Evolutionary conservation across 345 rosid species (phyloP), one percentile per base, ranked within the genome.

Genomic region (Cochlearia excelsa): DNA sequence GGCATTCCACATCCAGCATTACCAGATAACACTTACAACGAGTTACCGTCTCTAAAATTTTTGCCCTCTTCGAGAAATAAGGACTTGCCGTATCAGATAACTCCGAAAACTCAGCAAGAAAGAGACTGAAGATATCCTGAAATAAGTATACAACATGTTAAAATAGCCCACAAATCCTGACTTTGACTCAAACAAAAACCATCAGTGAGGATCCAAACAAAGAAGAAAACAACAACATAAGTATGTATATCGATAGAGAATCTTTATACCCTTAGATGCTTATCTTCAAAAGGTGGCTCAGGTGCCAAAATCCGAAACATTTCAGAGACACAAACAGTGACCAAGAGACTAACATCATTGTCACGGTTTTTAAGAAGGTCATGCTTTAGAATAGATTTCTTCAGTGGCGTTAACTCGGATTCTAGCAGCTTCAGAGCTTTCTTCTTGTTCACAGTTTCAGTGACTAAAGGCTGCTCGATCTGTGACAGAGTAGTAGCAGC

Each of bases 241-340:
- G 45, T 23, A 16, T 16, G 23, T 16, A 16, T 16, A 16, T 16
- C 4, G 9, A 48, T 30, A 5, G 42, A 59, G 27, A 48, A 63
- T 57, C 9, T 4, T 45, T 7, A 53, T 75, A 88, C 98, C 80
- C 75, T 77, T 16, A 88, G 86, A 82, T 79, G 59, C 72, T 72
- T 68, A 55, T 85, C 97, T 47, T 79, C 89, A 51, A 93, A 86
- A 51, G 97, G 95, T 10, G 76, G 88, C 9, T 82, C 78, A 9
- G 99, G 99, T 43, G 99, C 95, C 58, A 83, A 59, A 65, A 93
- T 76, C 55, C 97, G 79, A 49, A 89, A 93, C 33, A 77, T 45
- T 65, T 93, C 99, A 51, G 74, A 61, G 53, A 82, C 80, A 67
- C 95, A 86, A 16, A 82, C 80, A 50, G 94, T 80, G 65, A 83